Evolutionary conservation across 2,329 filamentous ascomycete genomes (phyloP).

Genomic region (Chalaropsis thielavioides): DNA sequence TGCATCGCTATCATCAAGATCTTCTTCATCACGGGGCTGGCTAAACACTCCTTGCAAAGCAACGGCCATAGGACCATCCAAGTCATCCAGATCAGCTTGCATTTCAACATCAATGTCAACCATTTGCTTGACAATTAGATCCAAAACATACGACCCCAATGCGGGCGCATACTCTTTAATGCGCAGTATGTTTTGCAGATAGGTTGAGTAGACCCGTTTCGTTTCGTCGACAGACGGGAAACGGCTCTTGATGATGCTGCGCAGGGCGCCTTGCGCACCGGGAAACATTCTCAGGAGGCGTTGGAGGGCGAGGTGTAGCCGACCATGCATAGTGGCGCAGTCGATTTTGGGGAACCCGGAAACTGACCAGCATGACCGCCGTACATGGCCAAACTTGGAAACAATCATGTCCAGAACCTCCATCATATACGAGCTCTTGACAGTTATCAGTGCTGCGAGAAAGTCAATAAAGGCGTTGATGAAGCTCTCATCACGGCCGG

Average conservation of each 20-base stretch:
- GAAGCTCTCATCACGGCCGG: conserved; percentile 50
- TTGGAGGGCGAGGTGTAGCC: conserved; percentile 61
- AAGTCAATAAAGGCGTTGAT: conserved; percentile 54
- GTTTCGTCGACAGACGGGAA: conserved; percentile 69
- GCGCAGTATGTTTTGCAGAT: conserved; percentile 68
- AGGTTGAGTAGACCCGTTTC: conserved; percentile 68
- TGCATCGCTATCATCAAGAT: conserved; percentile 48
- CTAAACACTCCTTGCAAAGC: conserved; percentile 32
- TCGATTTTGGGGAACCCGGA: conserved; percentile 44
- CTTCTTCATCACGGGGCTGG: conserved; percentile 29
- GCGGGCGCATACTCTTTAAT: conserved; percentile 66
- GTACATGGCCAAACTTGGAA: conserved; percentile 51
- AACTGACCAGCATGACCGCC: conserved; percentile 33
- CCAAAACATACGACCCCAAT: conserved; percentile 64
- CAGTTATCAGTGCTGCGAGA: conserved; percentile 59
- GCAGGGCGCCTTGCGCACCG: conserved; percentile 56
- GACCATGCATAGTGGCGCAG: conserved; percentile 49
- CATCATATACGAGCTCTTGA: conserved; percentile 64
- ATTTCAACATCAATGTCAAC: conserved; percentile 94
- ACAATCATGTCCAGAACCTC: conserved; percentile 69
- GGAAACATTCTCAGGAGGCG: conserved; percentile 71
- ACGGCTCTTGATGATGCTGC: conserved; percentile 48
- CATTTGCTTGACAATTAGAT: conserved; percentile 69
- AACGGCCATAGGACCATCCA: conserved; percentile 76
- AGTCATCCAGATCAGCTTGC: conserved; percentile 80